Evolutionary conservation across 257 asterid genomes (phyloP), one percentile per base, ranked within the genome.

Genomic region (Apocynum venetum): DNA sequence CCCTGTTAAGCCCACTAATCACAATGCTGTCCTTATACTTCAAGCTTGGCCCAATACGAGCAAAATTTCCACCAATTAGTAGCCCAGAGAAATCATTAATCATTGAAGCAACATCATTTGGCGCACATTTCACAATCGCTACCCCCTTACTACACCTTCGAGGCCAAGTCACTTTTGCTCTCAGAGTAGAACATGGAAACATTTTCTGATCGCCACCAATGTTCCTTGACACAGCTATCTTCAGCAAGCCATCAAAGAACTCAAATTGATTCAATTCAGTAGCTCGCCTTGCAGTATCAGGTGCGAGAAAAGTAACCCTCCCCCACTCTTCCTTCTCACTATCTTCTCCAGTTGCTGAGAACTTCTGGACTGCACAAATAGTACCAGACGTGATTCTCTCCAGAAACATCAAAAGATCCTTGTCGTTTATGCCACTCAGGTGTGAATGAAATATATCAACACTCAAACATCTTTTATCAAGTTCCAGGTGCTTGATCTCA

Each of bases 141-240:
- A 81, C n/a, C 79, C 99, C 98, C 84, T 76, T 93, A 87, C 99
- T 93, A 80, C 31, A 56, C 79, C 92, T 88, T 77, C 99, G 97
- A 78, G 98, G 98, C 99, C 99, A 96, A 65, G 9, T 76, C 74
- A 96, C 85, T 84, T 80, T 93, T 75, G 99, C 96, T 84, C 77
- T 90, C 71, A 96, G 81, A 71, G 87, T 80, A 76, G 90, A 87
- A 78, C 76, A 83, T 13, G 90, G 83, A 63, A 77, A 79, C 84
- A 87, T 61, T 80, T 83, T 91, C 75, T 84, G 77, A 73, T 91
- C 96, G 66, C 93, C 81, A 53, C 63, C 69, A 8, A 44, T 80
- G 77, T 73, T 90, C 82, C 84, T 85, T 35, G 93, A 86, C 72
- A 97, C 91, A 76, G 81, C 86, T 56, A 90, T 80, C 81, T 84